Conservation (phyloP, 2,329 filamentous ascomycete genomes). For the Nemania sp. region DNA sequence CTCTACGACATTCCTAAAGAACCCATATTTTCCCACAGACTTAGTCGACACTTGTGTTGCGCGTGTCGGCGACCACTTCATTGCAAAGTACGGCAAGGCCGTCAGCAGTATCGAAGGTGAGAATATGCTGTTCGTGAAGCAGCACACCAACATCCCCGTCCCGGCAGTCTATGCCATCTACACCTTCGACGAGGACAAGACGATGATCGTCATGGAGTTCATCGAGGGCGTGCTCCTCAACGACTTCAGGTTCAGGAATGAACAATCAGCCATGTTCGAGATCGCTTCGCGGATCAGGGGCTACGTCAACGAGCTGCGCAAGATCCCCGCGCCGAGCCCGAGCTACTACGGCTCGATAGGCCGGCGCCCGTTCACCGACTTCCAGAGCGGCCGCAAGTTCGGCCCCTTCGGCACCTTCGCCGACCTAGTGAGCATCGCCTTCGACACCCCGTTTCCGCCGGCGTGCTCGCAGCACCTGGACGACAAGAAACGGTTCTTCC, state of each 20-base stretch:
- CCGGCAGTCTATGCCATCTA: conserved; percentile 22
- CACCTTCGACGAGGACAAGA: neutral
- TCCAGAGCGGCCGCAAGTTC: neutral
- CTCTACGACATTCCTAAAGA: neutral
- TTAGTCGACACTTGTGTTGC: neutral
- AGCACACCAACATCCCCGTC: conserved; percentile 7
- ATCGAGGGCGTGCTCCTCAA: neutral
- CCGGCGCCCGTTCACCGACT: neutral
- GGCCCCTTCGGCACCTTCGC: conserved; percentile 5
- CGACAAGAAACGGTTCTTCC: neutral
- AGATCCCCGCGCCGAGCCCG: neutral
- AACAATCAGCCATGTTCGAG: neutral
- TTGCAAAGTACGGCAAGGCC: conserved; percentile 5
- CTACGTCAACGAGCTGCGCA: conserved; percentile 12
- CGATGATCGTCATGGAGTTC: conserved; percentile 19
- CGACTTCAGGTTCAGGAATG: neutral
- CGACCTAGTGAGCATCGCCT: neutral
- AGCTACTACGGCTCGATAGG: conserved; percentile 16
- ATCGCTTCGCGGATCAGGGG: neutral
- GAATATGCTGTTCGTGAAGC: conserved; percentile 20
- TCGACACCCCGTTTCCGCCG: neutral
- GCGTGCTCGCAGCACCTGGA: neutral
- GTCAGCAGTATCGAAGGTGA: conserved; percentile 10
- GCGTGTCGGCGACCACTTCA: conserved; percentile 13
- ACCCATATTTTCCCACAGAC: neutral